phyloP scores from a whole-genome alignment of 1,284 basidiomycete species.

The Leccinum cinnamomeum region DNA sequence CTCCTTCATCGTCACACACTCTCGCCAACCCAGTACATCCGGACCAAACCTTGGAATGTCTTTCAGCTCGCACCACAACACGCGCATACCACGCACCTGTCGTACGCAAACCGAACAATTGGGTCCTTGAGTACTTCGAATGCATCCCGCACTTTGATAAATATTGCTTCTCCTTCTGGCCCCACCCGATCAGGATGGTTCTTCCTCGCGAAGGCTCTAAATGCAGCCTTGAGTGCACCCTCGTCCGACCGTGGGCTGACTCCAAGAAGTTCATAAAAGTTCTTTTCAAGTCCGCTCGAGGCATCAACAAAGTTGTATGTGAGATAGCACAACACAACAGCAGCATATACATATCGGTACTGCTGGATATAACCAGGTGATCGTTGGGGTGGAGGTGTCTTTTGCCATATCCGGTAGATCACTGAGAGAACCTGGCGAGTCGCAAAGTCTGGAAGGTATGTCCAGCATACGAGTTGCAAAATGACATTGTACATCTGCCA shows the following conservation, averaged over 20 bases:
- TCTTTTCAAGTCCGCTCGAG: constrained; percentile 54
- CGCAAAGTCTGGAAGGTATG: constrained; percentile 44
- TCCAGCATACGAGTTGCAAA: constrained; percentile 45
- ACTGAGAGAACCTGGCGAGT: constrained; percentile 40
- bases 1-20: constrained; percentile 66
- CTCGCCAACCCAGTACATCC: constrained; percentile 64
- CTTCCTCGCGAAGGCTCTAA: constrained; percentile 69
- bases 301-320: constrained; percentile 62
- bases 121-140: constrained; percentile 83
- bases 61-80: constrained; percentile 8
- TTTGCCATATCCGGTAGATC: constrained; percentile 39
- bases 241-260: constrained; percentile 64
- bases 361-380: constrained; percentile 50
- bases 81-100: constrained; percentile 49
- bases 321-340: constrained; percentile 70
- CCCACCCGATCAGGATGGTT: constrained; percentile 83
- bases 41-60: constrained; percentile 64
- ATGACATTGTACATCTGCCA: constrained; percentile 29
- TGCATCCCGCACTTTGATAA: constrained; percentile 73
- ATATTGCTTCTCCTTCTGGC: constrained; percentile 58
- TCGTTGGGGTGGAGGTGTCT: constrained; percentile 41
- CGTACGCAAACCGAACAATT: constrained; percentile 81
- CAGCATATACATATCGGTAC: constrained; percentile 63
- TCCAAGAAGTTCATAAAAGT: constrained; percentile 76
- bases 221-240: constrained; percentile 66